Conservation (phyloP, 257 asterid genomes). For the Nicotiana paniculata region DNA sequence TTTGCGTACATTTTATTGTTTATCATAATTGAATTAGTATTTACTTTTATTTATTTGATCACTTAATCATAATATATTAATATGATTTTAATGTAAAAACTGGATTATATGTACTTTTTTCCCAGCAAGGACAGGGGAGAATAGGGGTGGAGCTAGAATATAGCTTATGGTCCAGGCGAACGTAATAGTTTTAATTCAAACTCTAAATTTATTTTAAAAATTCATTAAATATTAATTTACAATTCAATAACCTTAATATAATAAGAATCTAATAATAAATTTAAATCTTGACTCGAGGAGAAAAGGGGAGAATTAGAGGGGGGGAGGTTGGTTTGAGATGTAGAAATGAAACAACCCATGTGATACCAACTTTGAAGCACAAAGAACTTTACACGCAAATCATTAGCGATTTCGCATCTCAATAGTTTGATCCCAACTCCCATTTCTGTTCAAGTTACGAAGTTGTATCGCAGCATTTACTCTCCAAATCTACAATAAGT, state of each 20-base stretch:
- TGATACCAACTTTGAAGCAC: conserved; percentile 36
- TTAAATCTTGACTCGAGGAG: no score
- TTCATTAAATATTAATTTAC: no score
- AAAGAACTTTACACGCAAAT: conserved; percentile 29
- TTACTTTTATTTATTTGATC: not conserved
- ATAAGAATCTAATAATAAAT: no score
- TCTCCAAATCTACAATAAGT: no score
- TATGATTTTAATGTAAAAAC: not conserved
- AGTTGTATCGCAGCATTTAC: not conserved
- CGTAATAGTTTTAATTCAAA: no score
- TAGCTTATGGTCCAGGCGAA: not conserved
- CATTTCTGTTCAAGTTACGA: conserved; percentile 26
- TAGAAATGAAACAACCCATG: conserved; percentile 38
- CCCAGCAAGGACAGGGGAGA: not conserved
- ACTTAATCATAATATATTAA: not conserved
- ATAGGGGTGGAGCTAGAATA: not conserved
- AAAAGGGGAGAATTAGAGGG: not conserved
- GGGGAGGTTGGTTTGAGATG: not conserved
- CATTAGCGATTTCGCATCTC: conserved; percentile 30
- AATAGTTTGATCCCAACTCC: conserved; percentile 14
- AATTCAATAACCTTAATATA: no score
- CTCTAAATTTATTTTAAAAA: no score
- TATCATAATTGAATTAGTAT: not conserved
- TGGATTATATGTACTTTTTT: not conserved
- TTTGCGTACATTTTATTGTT: not conserved